Evolutionary conservation across 176 grass and related monocot genomes (phyloP).

Genomic region (Calamus simplicifolius): DNA sequence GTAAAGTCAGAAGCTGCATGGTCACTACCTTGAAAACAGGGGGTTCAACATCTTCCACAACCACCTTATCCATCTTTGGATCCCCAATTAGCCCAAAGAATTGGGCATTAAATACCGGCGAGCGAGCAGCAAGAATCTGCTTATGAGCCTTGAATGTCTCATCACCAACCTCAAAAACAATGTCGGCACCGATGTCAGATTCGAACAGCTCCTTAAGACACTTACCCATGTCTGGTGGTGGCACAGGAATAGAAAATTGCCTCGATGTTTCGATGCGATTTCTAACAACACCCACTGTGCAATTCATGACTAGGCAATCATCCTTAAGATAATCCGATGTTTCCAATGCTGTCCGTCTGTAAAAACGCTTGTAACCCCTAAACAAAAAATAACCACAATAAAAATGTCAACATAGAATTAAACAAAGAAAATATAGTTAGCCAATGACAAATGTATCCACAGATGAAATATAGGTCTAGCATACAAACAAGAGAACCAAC

Average conservation of each 20-base stretch:
- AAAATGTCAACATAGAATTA: not conserved
- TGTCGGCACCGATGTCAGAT: conserved; percentile 52
- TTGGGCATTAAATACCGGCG: conserved; percentile 79
- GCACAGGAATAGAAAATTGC: conserved; percentile 43
- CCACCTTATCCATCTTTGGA: conserved; percentile 36
- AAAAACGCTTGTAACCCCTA: conserved; percentile 94
- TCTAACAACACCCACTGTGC: conserved; percentile 82
- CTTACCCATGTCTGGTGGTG: conserved; percentile 52
- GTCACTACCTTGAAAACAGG: conserved; percentile 67
- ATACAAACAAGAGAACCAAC: too few relatives aligned
- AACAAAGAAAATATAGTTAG: not conserved
- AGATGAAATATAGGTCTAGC: too few relatives aligned
- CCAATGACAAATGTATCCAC: too few relatives aligned
- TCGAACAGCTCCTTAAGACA: conserved; percentile 52
- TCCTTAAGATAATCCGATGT: conserved; percentile 63
- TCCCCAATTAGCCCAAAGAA: conserved; percentile 91
- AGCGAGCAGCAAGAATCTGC: conserved; percentile 78
- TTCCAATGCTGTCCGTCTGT: conserved; percentile 63
- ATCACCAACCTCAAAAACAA: conserved; percentile 62
- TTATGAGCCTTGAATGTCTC: conserved; percentile 60
- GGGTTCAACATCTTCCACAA: conserved; percentile 79
- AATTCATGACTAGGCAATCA: conserved; percentile 65
- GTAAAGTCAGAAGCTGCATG: not conserved
- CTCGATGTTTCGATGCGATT: conserved; percentile 58
- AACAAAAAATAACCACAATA: conserved; percentile 7